Conservation (phyloP, 73 alveolate species). For the Symbiodinium natans region DNA sequence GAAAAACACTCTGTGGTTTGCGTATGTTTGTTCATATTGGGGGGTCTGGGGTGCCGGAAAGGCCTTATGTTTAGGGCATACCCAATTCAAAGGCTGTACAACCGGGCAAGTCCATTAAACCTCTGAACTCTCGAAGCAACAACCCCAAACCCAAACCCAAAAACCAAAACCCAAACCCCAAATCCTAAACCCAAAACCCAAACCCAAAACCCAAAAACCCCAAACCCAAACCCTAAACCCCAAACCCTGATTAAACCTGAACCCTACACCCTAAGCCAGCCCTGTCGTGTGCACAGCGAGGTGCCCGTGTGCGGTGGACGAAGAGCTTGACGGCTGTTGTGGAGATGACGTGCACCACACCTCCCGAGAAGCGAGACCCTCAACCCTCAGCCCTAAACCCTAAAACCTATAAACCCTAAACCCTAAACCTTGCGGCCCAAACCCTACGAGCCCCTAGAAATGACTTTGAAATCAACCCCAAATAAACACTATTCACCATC, state of each 20-base stretch:
- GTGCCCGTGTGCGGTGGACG: constrained; percentile 66
- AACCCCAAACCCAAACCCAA: too few species aligned
- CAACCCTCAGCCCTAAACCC: background rate
- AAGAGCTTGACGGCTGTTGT: constrained; percentile 19
- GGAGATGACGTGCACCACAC: constrained; percentile 61
- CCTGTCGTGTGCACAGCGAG: background rate
- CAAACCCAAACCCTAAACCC: background rate
- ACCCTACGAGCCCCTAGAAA: too few species aligned
- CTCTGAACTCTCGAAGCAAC: too few species aligned
- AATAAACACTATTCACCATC: too few species aligned
- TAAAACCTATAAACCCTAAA: background rate
- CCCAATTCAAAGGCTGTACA: too few species aligned
- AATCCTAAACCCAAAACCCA: background rate
- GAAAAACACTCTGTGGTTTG: too few species aligned
- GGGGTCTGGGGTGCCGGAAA: too few species aligned
- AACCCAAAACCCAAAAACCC: background rate
- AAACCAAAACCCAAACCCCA: background rate
- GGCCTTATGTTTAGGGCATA: too few species aligned
- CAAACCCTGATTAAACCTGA: background rate
- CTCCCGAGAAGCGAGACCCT: background rate
- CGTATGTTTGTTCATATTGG: too few species aligned
- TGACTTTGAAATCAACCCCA: too few species aligned
- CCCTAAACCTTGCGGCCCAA: background rate
- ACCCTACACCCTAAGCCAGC: too few species aligned
- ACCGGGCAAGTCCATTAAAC: too few species aligned